phyloP scores from a whole-genome alignment of 352 stramenopile genomes.

The Phytophthora citricola region DNA sequence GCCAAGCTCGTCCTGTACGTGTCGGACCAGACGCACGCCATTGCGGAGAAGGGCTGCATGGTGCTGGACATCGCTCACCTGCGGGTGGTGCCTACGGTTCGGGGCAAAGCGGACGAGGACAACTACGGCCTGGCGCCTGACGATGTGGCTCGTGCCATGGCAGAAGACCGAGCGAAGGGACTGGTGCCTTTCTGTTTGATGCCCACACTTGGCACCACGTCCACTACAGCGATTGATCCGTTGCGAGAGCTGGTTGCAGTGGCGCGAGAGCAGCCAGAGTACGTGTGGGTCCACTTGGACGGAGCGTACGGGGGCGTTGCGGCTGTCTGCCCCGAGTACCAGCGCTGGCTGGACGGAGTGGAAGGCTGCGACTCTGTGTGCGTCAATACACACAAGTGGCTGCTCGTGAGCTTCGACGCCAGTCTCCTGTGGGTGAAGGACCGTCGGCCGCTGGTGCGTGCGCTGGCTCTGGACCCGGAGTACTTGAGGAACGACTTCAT shows the following conservation, averaged over 20 bases:
- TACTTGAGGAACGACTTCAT: constrained; percentile 83
- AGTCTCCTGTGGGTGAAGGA: constrained; percentile 74
- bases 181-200: constrained; percentile 70
- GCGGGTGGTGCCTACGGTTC: constrained; percentile 56
- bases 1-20: constrained; percentile 67
- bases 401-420: constrained; percentile 72
- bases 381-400: constrained; percentile 83
- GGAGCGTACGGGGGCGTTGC: constrained; percentile 68
- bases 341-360: constrained; percentile 53
- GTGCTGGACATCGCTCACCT: constrained; percentile 69
- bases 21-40: constrained; percentile 76
- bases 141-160: constrained; percentile 56
- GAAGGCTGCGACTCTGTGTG: constrained; percentile 75
- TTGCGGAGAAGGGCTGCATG: constrained; percentile 73
- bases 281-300: constrained; percentile 72
- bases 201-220: constrained; percentile 71
- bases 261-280: constrained; percentile 40
- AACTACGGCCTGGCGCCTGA: constrained; percentile 66
- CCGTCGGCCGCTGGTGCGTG: constrained; percentile 54
- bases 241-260: constrained; percentile 50
- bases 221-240: constrained; percentile 63
- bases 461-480: constrained; percentile 64
- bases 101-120: constrained; percentile 46
- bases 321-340: constrained; percentile 59
- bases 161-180: constrained; percentile 52